Percentiles rank a stretch among this genome's conserved stretches.
These are phyloP conservation scores for Cryptococcus sp. DNA, from an alignment of 1,284 basidiomycete genomes.

Conservation along the genomic window DNA sequence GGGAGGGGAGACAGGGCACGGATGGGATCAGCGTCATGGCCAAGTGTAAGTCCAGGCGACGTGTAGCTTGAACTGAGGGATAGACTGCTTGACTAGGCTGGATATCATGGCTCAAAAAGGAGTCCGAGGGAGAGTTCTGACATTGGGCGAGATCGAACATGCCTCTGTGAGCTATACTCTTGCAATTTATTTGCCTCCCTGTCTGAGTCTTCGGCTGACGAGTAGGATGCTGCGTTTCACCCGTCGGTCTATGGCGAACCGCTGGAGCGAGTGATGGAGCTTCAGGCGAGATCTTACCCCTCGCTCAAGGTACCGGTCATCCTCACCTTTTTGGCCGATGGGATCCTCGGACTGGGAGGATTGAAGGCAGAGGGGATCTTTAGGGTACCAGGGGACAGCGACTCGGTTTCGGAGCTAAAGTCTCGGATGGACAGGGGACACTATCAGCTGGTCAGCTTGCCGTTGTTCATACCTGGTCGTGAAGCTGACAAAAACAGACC, in stretches of 20 bases:
- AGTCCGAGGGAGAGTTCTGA: slow-evolving; percentile 72
- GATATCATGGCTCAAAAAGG: slow-evolving; percentile 69
- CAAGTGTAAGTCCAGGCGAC: slow-evolving; percentile 50
- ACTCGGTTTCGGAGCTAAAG: slow-evolving; percentile 76
- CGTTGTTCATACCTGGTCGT: neutral
- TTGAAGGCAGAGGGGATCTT: slow-evolving; percentile 81
- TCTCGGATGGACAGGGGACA: slow-evolving; percentile 82
- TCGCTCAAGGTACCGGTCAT: slow-evolving; percentile 79
- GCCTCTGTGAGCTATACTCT: slow-evolving; percentile 60
- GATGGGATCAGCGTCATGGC: slow-evolving; percentile 80
- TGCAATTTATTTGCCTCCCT: slow-evolving; percentile 1
- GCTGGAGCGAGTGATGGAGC: slow-evolving; percentile 69
- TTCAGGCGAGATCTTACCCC: slow-evolving; percentile 78
- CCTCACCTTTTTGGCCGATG: slow-evolving; percentile 82
- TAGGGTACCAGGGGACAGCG: slow-evolving; percentile 79
- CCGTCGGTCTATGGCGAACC: slow-evolving; percentile 88
- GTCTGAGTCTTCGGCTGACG: too few species aligned
- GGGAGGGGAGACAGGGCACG: slow-evolving; percentile 55
- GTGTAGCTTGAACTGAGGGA: neutral
- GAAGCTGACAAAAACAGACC: slow-evolving; percentile 11
- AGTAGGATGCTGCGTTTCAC: slow-evolving; percentile 81
- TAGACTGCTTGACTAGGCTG: slow-evolving; percentile 65
- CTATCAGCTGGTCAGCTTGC: slow-evolving; percentile 68
- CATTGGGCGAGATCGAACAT: slow-evolving; percentile 75
- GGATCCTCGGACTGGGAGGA: slow-evolving; percentile 79